Conservation (phyloP, 179 eudicot species). For the Nepenthes alata region DNA sequence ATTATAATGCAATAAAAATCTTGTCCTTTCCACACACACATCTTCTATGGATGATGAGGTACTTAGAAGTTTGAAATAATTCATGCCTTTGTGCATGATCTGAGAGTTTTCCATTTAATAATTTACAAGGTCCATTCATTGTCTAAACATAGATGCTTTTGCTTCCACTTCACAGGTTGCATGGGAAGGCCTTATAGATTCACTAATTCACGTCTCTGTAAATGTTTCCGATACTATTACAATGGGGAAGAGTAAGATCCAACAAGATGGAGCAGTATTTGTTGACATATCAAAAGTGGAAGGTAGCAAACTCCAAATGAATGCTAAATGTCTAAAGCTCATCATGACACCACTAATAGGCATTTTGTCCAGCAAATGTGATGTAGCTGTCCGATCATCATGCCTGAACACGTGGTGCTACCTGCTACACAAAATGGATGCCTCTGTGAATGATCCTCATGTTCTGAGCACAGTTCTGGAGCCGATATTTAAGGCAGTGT, state of each 20-base stretch:
- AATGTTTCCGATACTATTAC: slow-evolving; percentile 14
- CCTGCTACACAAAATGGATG: slow-evolving; percentile 66
- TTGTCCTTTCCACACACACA: too few species aligned
- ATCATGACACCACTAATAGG: slow-evolving; percentile 79
- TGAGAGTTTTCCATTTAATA: background rate
- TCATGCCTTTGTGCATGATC: background rate
- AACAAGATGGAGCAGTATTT: slow-evolving; percentile 12
- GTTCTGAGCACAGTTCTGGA: slow-evolving; percentile 43
- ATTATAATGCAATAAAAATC: too few species aligned
- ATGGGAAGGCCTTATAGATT: slow-evolving; percentile 92
- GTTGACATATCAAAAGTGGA: slow-evolving; percentile 13
- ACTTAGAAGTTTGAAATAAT: too few species aligned
- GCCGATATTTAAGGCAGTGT: slow-evolving; percentile 51
- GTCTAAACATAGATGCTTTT: background rate
- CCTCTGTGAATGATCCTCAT: slow-evolving; percentile 35
- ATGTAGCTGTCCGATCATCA: slow-evolving; percentile 50
- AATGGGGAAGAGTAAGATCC: slow-evolving; percentile 5
- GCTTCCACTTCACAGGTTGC: slow-evolving; percentile 41
- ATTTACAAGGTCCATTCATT: background rate
- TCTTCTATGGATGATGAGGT: too few species aligned
- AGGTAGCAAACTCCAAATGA: slow-evolving; percentile 15
- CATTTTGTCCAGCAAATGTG: slow-evolving; percentile 56
- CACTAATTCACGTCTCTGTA: slow-evolving; percentile 35
- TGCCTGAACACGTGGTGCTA: slow-evolving; percentile 82
- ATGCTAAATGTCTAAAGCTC: slow-evolving; percentile 49